Conservation (phyloP, 352 stramenopile species). For the Pythium plurisporium region DNA sequence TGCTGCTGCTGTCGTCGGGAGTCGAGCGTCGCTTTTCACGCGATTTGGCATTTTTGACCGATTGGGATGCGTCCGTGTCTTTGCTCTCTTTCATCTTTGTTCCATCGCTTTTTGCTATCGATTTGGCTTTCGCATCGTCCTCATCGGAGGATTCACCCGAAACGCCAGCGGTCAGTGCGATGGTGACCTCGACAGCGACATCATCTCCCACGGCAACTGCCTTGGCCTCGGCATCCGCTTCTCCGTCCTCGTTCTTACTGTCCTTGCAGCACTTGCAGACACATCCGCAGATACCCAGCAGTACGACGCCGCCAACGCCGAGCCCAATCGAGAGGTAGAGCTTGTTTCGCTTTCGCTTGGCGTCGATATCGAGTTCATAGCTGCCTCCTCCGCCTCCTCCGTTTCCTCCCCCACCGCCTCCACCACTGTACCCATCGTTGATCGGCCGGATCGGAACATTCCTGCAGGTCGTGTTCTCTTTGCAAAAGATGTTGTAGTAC, state of each 20-base stretch:
- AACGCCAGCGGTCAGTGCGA: not conserved
- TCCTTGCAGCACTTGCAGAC: constrained; percentile 2
- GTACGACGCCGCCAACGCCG: not conserved
- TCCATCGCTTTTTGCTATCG: not conserved
- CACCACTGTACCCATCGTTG: not conserved
- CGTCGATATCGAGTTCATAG: not conserved
- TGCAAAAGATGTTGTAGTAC: constrained; percentile 1
- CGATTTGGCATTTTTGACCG: too few relatives aligned
- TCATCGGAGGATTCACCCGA: not conserved
- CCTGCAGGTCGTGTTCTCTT: not conserved
- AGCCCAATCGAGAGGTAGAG: constrained; percentile 2
- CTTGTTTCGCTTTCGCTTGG: constrained; percentile 5
- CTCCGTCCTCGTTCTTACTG: not conserved
- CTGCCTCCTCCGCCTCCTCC: not conserved
- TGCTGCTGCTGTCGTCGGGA: not conserved
- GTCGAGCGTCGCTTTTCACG: too few relatives aligned
- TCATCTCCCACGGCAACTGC: too few relatives aligned
- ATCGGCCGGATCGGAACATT: not conserved
- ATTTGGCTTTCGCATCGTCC: not conserved
- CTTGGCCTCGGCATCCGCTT: not conserved
- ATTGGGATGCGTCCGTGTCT: too few relatives aligned
- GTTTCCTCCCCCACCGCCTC: not conserved
- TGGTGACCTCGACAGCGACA: not conserved
- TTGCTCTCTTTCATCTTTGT: too few relatives aligned
- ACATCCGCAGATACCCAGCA: constrained; percentile 1